Percentiles rank a stretch among this genome's conserved stretches.
phyloP scores from a whole-genome alignment of 345 rosid genomes.

The Psidium guajava region DNA sequence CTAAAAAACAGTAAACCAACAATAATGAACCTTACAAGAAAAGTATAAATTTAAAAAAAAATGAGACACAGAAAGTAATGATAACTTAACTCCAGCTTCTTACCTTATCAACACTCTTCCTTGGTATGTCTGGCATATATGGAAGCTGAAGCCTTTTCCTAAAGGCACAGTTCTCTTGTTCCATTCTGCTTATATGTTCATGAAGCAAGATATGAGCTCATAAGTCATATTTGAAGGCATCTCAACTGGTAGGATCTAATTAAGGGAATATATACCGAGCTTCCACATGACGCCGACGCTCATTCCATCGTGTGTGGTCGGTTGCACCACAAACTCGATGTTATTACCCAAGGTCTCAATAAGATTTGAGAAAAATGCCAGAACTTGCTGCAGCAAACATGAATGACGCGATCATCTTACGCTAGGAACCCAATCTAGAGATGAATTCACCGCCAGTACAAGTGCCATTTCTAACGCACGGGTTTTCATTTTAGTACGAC shows the following conservation, averaged over 20 bases:
- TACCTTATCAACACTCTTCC: conserved; percentile 65
- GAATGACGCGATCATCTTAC: neutral
- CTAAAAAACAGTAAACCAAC: conserved; percentile 9
- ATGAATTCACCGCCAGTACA: neutral
- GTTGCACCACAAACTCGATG: conserved; percentile 42
- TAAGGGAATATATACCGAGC: conserved; percentile 27
- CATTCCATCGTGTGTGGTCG: conserved; percentile 59
- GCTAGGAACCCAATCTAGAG: neutral
- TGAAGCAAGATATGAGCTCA: neutral
- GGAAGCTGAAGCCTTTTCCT: conserved; percentile 70
- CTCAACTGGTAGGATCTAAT: neutral
- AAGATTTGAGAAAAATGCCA: conserved; percentile 48
- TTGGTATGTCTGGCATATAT: conserved; percentile 51
- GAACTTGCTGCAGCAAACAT: conserved; percentile 46
- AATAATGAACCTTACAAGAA: neutral
- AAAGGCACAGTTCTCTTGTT: conserved; percentile 35
- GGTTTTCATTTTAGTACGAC: neutral
- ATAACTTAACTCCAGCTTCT: neutral
- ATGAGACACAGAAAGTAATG: neutral
- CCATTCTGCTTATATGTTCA: conserved; percentile 40
- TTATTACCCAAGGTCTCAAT: conserved; percentile 39
- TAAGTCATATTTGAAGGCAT: neutral
- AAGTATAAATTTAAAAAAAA: too few relatives aligned
- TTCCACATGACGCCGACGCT: conserved; percentile 55
- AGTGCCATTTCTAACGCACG: neutral